Base-by-base conservation (phyloP, 2,329 filamentous ascomycete genomes). In the Verticillium albo-atrum region DNA sequence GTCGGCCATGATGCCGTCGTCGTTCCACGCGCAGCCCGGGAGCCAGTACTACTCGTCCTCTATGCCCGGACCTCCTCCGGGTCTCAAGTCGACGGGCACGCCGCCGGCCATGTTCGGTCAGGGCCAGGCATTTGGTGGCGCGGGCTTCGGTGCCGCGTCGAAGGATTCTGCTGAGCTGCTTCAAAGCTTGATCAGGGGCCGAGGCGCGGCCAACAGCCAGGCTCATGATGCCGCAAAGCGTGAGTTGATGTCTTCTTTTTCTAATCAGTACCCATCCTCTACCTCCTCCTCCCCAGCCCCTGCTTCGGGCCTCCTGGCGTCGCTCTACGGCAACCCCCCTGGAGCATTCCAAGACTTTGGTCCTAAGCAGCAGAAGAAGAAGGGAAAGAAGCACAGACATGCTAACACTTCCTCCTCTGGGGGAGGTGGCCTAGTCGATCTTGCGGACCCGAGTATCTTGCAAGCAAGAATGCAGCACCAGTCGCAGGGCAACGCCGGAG, bases 401-500 rank as follows among this genome's bases (percentile, higher is more conserved):
- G 94, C 92, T 95, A 97, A 97, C 92, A 97, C 94, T 94, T 97
- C 93, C 91, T 98, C 94, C 88, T 96, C 92, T 88, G 90, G 90
- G 84, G 93, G 92, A 87, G 91, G 92, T 91, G 93, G 91, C 84
- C 88, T 97, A 94, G 93, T 96, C 83, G 93, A 98, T 96, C 92
- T 97, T 93, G 92, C 91, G 85, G 93, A 98, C 92, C 94, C 94
- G 85, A 97, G 92, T 86, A 97, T 97, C 86, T 88, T 98, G 85
- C 93, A 97, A 84, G 92, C 92, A 78, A 91, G 93, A 85, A 90
- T 96, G 85, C 93, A 96, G 79, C 91, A 95, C 82, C 87, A 89
- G 81, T 88, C 90, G 80, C 88, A 90, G 80, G 89, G 87, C 80
- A 90, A 87, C 83, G 87, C 87, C 79, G 88, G 89, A 84, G 89